Evolutionary conservation across 192 early-diverging fungal species (phyloP).

Genomic region (Tieghemiomyces parasiticus): DNA sequence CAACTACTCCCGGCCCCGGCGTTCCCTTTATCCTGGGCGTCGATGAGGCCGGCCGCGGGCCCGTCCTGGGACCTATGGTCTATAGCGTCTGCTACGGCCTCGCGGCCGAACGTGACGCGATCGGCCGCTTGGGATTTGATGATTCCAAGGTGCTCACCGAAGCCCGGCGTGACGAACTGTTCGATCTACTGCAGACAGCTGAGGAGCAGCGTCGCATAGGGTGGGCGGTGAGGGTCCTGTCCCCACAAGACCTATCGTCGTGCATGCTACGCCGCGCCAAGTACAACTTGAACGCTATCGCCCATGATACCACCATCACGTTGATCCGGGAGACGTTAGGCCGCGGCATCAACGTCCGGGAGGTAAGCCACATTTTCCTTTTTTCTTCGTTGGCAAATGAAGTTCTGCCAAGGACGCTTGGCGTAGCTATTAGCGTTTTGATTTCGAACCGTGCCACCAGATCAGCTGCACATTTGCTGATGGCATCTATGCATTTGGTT

Average conservation of each 20-base stretch:
- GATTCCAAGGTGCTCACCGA: slow-evolving; percentile 93
- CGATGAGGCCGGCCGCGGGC: slow-evolving; percentile 95
- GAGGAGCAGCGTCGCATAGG: slow-evolving; percentile 47
- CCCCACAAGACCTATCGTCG: slow-evolving; percentile 84
- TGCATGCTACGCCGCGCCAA: slow-evolving; percentile 77
- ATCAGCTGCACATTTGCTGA: too few species aligned
- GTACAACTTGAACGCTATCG: slow-evolving; percentile 84
- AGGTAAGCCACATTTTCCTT: slow-evolving; percentile 30
- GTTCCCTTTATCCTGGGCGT: slow-evolving; percentile 67
- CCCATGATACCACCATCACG: slow-evolving; percentile 85
- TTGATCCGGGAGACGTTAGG: slow-evolving; percentile 53
- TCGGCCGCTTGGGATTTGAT: slow-evolving; percentile 67
- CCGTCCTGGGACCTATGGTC: slow-evolving; percentile 95
- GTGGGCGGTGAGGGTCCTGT: slow-evolving; percentile 69
- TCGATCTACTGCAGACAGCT: slow-evolving; percentile 35
- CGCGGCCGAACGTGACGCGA: slow-evolving; percentile 36
- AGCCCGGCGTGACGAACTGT: slow-evolving; percentile 49
- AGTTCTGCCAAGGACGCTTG: too few species aligned
- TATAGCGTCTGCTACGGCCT: slow-evolving; percentile 81
- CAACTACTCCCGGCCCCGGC: not conserved
- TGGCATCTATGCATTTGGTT: too few species aligned
- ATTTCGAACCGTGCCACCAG: too few species aligned
- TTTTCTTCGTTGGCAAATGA: too few species aligned
- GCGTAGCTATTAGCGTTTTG: too few species aligned
- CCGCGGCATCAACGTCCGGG: slow-evolving; percentile 46